Evolutionary conservation across 176 grass and related monocot genomes (phyloP).

Genomic region (Cenchrus fungigraminus): DNA sequence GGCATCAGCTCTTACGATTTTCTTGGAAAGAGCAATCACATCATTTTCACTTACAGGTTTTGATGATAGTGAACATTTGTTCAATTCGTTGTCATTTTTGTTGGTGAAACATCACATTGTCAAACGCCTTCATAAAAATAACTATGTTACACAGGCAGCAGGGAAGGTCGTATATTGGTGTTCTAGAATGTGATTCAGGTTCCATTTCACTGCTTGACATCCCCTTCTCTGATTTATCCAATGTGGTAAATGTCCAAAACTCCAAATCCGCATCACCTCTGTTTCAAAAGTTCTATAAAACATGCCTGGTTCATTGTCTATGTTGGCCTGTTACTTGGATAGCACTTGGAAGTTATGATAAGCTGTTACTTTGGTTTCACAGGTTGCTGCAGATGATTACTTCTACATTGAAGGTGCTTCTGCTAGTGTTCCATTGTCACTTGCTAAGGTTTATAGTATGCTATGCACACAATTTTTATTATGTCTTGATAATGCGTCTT

Average conservation of each 20-base stretch:
- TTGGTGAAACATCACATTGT: conserved; percentile 4
- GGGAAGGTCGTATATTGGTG: conserved; percentile 82
- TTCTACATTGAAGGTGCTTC: conserved; percentile 87
- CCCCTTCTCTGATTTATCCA: conserved; percentile 74
- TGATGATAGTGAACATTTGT: conserved; percentile 34
- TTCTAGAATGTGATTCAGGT: conserved; percentile 66
- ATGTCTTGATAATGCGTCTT: too few relatives aligned
- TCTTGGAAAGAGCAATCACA: conserved; percentile 62
- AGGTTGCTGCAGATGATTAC: conserved; percentile 63
- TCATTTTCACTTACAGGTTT: conserved; percentile 94
- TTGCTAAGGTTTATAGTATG: conserved; percentile 73
- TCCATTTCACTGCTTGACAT: conserved; percentile 73
- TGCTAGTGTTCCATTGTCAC: conserved; percentile 63
- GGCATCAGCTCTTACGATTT: conserved; percentile 90
- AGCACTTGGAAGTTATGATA: too few relatives aligned
- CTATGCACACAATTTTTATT: conserved; percentile 10
- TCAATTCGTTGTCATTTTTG: conserved; percentile 7
- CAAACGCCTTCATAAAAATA: not conserved
- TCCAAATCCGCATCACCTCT: not conserved
- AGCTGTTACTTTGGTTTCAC: not conserved
- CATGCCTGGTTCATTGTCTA: not conserved
- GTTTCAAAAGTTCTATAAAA: not conserved
- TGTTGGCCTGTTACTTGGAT: conserved; percentile 16
- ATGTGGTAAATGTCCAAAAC: conserved; percentile 60
- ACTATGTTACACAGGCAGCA: conserved; percentile 61